Percentiles rank a stretch among this genome's conserved stretches.
Conservation (phyloP, 176 grass and related monocot genomes). For the Alloteropsis semialata region DNA sequence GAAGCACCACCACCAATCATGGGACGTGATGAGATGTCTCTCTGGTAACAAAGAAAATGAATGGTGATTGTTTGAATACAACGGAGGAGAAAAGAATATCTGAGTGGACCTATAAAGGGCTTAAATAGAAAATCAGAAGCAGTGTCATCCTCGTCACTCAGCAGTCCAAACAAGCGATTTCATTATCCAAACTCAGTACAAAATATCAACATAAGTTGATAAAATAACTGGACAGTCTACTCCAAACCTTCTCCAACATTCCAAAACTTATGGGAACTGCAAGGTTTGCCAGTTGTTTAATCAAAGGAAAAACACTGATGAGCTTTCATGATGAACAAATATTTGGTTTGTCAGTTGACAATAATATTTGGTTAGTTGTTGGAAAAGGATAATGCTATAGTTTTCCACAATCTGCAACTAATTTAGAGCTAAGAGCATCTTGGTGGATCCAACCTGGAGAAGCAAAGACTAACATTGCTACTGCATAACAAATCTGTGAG, state of each 20-base stretch:
- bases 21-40: conserved; percentile 42
- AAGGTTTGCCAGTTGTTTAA: background rate
- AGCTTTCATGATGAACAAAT: conserved; percentile 20
- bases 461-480: conserved; percentile 3
- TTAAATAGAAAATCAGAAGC: background rate
- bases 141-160: background rate
- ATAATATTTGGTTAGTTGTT: background rate
- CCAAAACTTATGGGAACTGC: background rate
- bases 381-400: conserved; percentile 2
- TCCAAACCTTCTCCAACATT: background rate
- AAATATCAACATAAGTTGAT: conserved; percentile 26
- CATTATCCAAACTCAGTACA: background rate
- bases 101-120: background rate
- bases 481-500: background rate
- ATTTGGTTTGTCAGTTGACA: background rate
- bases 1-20: conserved; percentile 73
- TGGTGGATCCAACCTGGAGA: background rate
- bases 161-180: background rate
- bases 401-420: background rate
- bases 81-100: conserved; percentile 1
- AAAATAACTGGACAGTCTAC: background rate
- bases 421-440: conserved; percentile 11
- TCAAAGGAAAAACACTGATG: background rate
- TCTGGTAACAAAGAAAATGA: conserved; percentile 48
- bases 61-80: background rate